A percentile compares a stretch with the other conserved stretches of the same genome.
These are phyloP conservation scores for Monilinia aucupariae DNA, from an alignment of 2,329 filamentous ascomycete genomes.

Conservation along the genomic window DNA sequence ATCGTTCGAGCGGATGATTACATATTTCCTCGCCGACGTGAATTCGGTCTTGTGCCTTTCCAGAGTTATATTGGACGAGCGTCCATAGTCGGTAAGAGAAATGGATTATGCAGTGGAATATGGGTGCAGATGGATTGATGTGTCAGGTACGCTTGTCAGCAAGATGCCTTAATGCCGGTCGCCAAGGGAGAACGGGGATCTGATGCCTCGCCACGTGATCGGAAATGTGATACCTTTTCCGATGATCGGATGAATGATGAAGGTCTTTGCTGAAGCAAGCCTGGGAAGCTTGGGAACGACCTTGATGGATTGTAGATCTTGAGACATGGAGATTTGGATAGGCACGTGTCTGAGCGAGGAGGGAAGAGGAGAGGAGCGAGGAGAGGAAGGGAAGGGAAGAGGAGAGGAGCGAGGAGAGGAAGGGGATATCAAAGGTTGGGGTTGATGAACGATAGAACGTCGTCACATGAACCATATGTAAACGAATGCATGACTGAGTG, in stretches of 20 bases:
- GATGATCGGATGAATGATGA: neutral
- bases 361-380: too few species aligned
- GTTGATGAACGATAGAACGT: too few species aligned
- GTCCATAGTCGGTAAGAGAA: neutral
- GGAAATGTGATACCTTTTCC: neutral
- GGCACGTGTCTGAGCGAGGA: neutral
- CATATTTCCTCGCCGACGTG: slow-evolving; percentile 3
- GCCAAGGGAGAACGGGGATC: neutral
- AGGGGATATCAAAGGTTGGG: too few species aligned
- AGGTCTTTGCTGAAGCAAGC: neutral
- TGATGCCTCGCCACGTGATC: neutral
- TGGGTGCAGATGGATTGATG: neutral
- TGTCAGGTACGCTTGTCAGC: slow-evolving; percentile 8
- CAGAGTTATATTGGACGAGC: neutral
- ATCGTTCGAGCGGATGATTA: neutral
- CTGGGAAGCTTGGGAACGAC: too few species aligned
- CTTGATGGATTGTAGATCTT: too few species aligned
- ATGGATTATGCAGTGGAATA: slow-evolving; percentile 4
- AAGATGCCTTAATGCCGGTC: slow-evolving; percentile 1
- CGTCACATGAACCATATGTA: too few species aligned
- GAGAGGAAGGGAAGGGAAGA: too few species aligned
- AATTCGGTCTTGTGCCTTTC: neutral
- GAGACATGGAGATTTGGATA: neutral
- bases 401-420: too few species aligned
- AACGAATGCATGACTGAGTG: too few species aligned